A percentile compares a stretch with the other conserved stretches of the same genome.
These are phyloP conservation scores for Nicotiana otophora DNA, from an alignment of 257 asterid genomes.

Conservation along the genomic window DNA sequence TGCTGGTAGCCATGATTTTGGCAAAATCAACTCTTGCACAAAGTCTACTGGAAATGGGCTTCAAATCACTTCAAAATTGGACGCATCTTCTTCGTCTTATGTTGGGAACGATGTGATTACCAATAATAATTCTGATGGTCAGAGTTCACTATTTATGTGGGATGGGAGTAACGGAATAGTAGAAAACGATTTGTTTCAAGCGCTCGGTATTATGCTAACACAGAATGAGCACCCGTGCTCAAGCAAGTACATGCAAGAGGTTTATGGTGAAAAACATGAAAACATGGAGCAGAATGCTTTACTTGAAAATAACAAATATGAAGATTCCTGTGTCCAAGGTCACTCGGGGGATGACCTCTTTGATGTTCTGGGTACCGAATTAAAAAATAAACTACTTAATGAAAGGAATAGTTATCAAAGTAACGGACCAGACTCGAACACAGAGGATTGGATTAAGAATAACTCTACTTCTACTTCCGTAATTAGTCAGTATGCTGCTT, in stretches of 20 bases:
- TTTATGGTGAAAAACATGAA: constrained; percentile 29
- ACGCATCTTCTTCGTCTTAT: constrained; percentile 20
- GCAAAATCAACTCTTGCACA: constrained; percentile 7
- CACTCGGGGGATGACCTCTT: constrained; percentile 68
- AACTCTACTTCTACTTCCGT: constrained; percentile 18
- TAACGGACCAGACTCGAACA: constrained; percentile 9
- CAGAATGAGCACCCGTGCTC: constrained; percentile 17
- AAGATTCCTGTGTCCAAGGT: constrained; percentile 24
- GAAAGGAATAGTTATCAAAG: constrained; percentile 32
- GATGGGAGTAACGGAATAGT: constrained; percentile 17
- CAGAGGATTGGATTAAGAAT: constrained; percentile 17
- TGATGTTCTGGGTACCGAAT: constrained; percentile 79
- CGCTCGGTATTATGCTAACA: constrained; percentile 22
- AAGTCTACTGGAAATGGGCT: neutral
- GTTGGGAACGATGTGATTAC: constrained; percentile 20
- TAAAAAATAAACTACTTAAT: constrained; percentile 52
- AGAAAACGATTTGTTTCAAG: constrained; percentile 29
- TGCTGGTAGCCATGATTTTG: neutral
- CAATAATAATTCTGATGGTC: constrained; percentile 13
- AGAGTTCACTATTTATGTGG: constrained; percentile 5
- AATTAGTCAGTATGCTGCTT: constrained; percentile 29
- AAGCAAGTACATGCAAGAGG: constrained; percentile 25
- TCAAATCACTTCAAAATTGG: constrained; percentile 21
- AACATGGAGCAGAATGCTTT: constrained; percentile 22
- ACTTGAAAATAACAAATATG: constrained; percentile 18